These are phyloP conservation scores for Pythium chondricola DNA, from an alignment of 352 stramenopile genomes.

Conservation along the genomic window DNA sequence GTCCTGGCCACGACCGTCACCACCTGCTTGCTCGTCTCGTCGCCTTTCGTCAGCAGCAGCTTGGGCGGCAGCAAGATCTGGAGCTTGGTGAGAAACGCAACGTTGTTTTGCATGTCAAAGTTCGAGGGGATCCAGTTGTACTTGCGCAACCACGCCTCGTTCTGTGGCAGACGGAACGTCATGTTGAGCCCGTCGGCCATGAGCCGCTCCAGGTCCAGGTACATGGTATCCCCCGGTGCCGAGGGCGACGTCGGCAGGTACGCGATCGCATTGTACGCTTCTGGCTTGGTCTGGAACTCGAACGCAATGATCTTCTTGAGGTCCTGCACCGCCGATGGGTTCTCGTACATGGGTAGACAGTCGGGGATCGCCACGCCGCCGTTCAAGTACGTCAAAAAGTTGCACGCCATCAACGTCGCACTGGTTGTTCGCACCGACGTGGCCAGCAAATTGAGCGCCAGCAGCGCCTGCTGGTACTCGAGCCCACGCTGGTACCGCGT, in stretches of 20 bases:
- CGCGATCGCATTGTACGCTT: conserved; percentile 7
- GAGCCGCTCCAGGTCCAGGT: conserved; percentile 2
- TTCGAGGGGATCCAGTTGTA: conserved; percentile 8
- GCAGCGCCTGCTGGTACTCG: not conserved
- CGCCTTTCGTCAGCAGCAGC: not conserved
- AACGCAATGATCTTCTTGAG: conserved; percentile 8
- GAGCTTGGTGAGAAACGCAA: conserved; percentile 6
- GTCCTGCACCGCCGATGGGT: conserved; percentile 2
- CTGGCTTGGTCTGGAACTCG: not conserved
- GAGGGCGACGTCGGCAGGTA: conserved; percentile 11
- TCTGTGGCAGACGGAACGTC: conserved; percentile 9
- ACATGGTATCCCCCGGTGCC: not conserved
- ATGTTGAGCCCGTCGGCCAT: conserved; percentile 2
- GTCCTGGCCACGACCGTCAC: conserved; percentile 5
- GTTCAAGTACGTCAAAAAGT: conserved; percentile 7
- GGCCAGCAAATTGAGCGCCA: not conserved
- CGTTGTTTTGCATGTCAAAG: conserved; percentile 8
- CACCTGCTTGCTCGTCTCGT: not conserved
- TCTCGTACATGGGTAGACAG: conserved; percentile 6
- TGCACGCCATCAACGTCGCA: conserved; percentile 3
- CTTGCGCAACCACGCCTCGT: conserved; percentile 2
- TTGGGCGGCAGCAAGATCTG: conserved; percentile 9
- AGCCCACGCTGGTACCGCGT: not conserved
- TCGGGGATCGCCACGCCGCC: conserved; percentile 1
- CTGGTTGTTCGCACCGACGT: not conserved